Evolutionary conservation across 306 rosid species (phyloP).

Genomic region (Mimosa bimucronata): DNA sequence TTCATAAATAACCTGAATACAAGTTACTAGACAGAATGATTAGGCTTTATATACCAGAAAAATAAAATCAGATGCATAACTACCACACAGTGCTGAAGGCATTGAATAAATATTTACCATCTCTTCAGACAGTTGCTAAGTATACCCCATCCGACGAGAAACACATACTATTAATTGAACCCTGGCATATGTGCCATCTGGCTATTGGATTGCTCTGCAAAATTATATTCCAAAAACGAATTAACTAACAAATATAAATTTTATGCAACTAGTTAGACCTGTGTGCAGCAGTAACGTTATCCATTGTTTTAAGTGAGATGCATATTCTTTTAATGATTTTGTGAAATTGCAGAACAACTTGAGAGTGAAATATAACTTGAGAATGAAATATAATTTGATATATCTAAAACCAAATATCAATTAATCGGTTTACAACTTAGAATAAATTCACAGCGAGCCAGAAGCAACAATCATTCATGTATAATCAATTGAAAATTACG

Average conservation of each 20-base stretch:
- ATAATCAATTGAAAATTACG: too few relatives aligned
- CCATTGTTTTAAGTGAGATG: not conserved
- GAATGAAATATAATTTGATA: too few relatives aligned
- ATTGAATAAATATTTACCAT: slow-evolving; percentile 58
- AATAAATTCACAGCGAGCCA: too few relatives aligned
- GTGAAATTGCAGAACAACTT: too few relatives aligned
- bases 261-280: not conserved
- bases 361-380: slow-evolving; percentile 58
- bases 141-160: slow-evolving; percentile 81
- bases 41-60: not conserved
- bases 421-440: too few relatives aligned
- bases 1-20: slow-evolving; percentile 78
- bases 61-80: not conserved
- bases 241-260: not conserved
- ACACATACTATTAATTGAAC: slow-evolving; percentile 78
- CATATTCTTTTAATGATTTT: too few relatives aligned
- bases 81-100: slow-evolving; percentile 21
- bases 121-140: slow-evolving; percentile 93
- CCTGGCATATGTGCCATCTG: slow-evolving; percentile 98
- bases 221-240: not conserved
- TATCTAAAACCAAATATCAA: too few relatives aligned
- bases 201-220: slow-evolving; percentile 91
- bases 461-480: too few relatives aligned
- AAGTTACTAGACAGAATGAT: slow-evolving; percentile 37
- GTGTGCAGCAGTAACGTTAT: not conserved